phyloP scores from a whole-genome alignment of 2,329 filamentous ascomycete species.

The Colletotrichum spinosum region DNA sequence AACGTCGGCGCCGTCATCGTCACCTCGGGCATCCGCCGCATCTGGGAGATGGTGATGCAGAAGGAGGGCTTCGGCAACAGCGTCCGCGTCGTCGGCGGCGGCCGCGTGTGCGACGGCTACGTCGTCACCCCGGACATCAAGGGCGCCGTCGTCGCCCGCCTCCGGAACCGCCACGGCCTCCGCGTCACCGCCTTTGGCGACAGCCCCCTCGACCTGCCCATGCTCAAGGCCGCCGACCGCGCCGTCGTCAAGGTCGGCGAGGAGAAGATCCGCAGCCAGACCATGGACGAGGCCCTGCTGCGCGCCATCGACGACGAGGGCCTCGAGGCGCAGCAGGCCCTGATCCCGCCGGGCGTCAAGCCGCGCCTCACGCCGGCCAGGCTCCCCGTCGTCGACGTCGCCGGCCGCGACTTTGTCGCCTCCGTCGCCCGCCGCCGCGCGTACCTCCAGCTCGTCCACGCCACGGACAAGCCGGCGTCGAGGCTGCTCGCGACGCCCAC shows the following conservation, averaged over 20 bases:
- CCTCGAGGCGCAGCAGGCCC: conserved; percentile 57
- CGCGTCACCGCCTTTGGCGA: conserved; percentile 70
- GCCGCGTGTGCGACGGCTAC: conserved; percentile 57
- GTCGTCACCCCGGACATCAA: conserved; percentile 64
- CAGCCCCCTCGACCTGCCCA: conserved; percentile 67
- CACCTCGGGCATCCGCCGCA: conserved; percentile 62
- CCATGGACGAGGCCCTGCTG: conserved; percentile 61
- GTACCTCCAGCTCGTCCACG: conserved; percentile 49
- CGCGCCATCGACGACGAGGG: conserved; percentile 53
- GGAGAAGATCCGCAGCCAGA: conserved; percentile 57
- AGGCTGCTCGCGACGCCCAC: conserved; percentile 66
- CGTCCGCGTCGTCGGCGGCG: conserved; percentile 65
- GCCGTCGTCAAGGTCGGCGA: conserved; percentile 68
- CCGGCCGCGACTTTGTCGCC: conserved; percentile 40
- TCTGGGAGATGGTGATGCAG: conserved; percentile 68
- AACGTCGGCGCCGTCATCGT: conserved; percentile 62
- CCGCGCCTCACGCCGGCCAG: conserved; percentile 55
- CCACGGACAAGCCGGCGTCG: conserved; percentile 56
- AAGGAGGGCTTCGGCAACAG: conserved; percentile 51
- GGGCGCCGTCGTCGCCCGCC: conserved; percentile 54
- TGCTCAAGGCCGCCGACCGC: conserved; percentile 65
- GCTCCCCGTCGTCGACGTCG: conserved; percentile 56
- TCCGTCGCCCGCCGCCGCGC: conserved; percentile 28
- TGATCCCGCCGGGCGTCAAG: conserved; percentile 53
- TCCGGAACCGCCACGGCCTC: conserved; percentile 47